Evolutionary conservation across 495 filamentous ascomycete genomes (phyloP).

Genomic region (Hyaloscypha hepaticicola): DNA sequence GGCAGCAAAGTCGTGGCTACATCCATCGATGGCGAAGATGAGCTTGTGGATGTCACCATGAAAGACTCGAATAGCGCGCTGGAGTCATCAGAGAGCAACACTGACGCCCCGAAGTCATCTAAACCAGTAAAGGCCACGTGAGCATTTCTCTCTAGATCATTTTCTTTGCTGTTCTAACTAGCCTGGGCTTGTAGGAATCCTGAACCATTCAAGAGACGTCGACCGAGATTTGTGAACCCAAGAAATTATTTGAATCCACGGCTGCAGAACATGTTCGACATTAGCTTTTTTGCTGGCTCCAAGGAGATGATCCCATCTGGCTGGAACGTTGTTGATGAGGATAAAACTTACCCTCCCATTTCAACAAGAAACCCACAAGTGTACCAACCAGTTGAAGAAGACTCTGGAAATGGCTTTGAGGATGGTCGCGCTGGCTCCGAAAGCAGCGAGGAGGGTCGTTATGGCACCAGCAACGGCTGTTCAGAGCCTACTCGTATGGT

Average conservation of each 20-base stretch:
- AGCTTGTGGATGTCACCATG: constrained; percentile 89
- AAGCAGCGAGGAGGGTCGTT: constrained; percentile 22
- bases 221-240: constrained; percentile 26
- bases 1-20: constrained; percentile 68
- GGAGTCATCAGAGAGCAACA: neutral
- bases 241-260: constrained; percentile 37
- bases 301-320: constrained; percentile 62
- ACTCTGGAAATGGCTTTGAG: constrained; percentile 29
- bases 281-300: constrained; percentile 56
- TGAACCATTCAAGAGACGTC: constrained; percentile 21
- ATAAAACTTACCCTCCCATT: constrained; percentile 55
- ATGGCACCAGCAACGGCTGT: neutral
- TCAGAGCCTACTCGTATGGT: constrained; percentile 44
- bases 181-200: neutral
- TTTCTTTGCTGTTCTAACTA: neutral
- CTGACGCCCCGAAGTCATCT: constrained; percentile 1
- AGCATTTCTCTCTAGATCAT: neutral
- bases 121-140: neutral
- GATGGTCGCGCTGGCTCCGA: constrained; percentile 34
- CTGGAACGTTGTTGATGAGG: constrained; percentile 56
- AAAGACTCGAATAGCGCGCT: constrained; percentile 43
- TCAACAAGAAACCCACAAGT: constrained; percentile 47
- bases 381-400: constrained; percentile 31
- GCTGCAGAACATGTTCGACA: constrained; percentile 68
- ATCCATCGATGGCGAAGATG: constrained; percentile 87